A percentile compares a stretch with the other conserved stretches of the same genome.
phyloP scores from a whole-genome alignment of 306 rosid species.

The Acacia confusa region DNA sequence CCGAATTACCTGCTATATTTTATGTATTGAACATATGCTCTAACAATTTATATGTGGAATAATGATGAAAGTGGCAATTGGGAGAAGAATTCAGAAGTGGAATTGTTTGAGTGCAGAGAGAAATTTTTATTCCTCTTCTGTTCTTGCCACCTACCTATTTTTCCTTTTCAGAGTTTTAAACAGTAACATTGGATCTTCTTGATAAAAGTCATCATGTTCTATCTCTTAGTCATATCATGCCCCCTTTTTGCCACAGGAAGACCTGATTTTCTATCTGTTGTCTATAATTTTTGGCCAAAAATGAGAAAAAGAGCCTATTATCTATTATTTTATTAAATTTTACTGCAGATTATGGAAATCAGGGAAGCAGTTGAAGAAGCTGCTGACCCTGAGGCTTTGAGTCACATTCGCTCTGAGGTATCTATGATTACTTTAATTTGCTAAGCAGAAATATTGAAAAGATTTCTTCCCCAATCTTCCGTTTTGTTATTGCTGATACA shows the following conservation, averaged over 20 bases:
- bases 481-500: not conserved
- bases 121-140: not conserved
- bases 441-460: constrained; percentile 18
- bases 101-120: not conserved
- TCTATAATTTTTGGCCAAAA: not conserved
- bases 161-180: constrained; percentile 7
- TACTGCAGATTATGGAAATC: constrained; percentile 84
- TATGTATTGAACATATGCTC: not conserved
- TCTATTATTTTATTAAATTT: constrained; percentile 10
- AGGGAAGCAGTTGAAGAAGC: constrained; percentile 96
- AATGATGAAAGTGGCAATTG: constrained; percentile 1
- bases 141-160: not conserved
- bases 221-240: not conserved
- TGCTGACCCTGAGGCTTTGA: constrained; percentile 55
- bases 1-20: constrained; percentile 21
- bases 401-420: constrained; percentile 71
- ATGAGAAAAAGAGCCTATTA: not conserved
- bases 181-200: constrained; percentile 8
- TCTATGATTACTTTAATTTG: constrained; percentile 14
- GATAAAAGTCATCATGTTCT: not conserved
- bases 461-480: not conserved
- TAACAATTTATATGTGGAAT: not conserved
- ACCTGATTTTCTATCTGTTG: not conserved
- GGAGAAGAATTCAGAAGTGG: not conserved
- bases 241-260: constrained; percentile 4